Conservation (phyloP, 2,329 filamentous ascomycete species). For the Cercospora brassicicola region DNA sequence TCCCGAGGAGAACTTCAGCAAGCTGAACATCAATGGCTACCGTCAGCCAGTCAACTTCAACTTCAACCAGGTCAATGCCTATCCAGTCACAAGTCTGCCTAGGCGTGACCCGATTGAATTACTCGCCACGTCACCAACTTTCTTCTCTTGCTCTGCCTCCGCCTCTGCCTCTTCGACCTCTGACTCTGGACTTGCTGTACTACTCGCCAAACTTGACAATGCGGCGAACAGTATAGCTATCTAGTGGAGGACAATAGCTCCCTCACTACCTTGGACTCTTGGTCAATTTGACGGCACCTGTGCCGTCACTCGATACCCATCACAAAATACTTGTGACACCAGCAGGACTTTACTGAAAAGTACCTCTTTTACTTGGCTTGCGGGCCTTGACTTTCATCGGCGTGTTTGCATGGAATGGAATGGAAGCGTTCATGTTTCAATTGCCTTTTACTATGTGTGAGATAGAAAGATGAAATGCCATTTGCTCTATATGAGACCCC, state of each 20-base stretch:
- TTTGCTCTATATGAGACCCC: background rate
- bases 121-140: slow-evolving; percentile 27
- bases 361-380: background rate
- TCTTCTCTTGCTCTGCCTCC: slow-evolving; percentile 21
- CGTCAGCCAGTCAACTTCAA: slow-evolving; percentile 48
- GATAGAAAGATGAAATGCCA: slow-evolving; percentile 1
- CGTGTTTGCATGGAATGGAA: background rate
- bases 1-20: slow-evolving; percentile 76
- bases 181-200: slow-evolving; percentile 27
- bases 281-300: background rate
- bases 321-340: slow-evolving; percentile 3
- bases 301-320: slow-evolving; percentile 19
- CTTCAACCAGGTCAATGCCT: slow-evolving; percentile 36
- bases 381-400: background rate
- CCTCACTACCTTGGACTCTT: background rate
- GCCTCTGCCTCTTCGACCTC: slow-evolving; percentile 16
- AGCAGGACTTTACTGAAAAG: background rate
- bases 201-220: slow-evolving; percentile 36
- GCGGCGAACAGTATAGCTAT: slow-evolving; percentile 26
- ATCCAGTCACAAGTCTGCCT: slow-evolving; percentile 36
- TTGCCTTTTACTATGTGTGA: background rate
- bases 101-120: slow-evolving; percentile 32
- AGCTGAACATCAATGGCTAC: slow-evolving; percentile 62
- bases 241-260: background rate
- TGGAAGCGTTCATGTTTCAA: slow-evolving; percentile 2